Percentiles rank a stretch among this genome's conserved stretches.
phyloP scores from a whole-genome alignment of 495 filamentous ascomycete genomes.

The Penicillium antarcticum region DNA sequence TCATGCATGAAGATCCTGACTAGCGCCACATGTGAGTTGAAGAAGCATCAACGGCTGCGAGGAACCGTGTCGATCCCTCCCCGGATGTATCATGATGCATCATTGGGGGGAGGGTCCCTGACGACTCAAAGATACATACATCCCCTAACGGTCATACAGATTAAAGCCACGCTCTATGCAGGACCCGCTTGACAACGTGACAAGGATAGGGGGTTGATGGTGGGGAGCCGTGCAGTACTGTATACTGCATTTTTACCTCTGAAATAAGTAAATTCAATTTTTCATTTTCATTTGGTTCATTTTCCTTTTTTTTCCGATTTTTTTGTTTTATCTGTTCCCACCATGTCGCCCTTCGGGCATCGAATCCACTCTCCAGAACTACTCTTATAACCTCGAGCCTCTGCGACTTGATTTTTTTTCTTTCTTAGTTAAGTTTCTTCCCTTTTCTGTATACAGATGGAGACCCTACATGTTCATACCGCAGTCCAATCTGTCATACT shows the following conservation, averaged over 20 bases:
- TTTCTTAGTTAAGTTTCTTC: not conserved
- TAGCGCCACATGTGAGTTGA: slow-evolving; percentile 43
- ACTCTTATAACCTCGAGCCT: slow-evolving; percentile 2
- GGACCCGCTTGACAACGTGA: slow-evolving; percentile 26
- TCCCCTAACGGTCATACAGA: slow-evolving; percentile 17
- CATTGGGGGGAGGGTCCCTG: slow-evolving; percentile 1
- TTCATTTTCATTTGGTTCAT: not conserved
- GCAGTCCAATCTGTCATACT: not conserved
- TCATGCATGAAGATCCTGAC: slow-evolving; percentile 44
- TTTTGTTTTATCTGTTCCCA: slow-evolving; percentile 3
- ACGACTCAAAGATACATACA: not conserved
- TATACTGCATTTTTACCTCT: slow-evolving; percentile 20
- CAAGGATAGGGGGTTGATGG: slow-evolving; percentile 13
- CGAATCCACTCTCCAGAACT: not conserved
- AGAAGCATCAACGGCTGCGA: slow-evolving; percentile 44
- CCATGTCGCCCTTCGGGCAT: slow-evolving; percentile 3
- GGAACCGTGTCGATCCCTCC: slow-evolving; percentile 45
- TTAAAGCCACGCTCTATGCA: slow-evolving; percentile 19
- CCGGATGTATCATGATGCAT: slow-evolving; percentile 24
- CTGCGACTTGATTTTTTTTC: not conserved
- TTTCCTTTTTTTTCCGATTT: not conserved
- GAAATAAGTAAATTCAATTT: slow-evolving; percentile 10
- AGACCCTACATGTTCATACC: too few species aligned
- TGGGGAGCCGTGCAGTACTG: slow-evolving; percentile 17
- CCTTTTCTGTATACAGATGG: not conserved